A percentile compares a stretch with the other conserved stretches of the same genome.
These are phyloP conservation scores for Collybiopsis confluens DNA, from an alignment of 768 basidiomycete species.

Conservation along the genomic window DNA sequence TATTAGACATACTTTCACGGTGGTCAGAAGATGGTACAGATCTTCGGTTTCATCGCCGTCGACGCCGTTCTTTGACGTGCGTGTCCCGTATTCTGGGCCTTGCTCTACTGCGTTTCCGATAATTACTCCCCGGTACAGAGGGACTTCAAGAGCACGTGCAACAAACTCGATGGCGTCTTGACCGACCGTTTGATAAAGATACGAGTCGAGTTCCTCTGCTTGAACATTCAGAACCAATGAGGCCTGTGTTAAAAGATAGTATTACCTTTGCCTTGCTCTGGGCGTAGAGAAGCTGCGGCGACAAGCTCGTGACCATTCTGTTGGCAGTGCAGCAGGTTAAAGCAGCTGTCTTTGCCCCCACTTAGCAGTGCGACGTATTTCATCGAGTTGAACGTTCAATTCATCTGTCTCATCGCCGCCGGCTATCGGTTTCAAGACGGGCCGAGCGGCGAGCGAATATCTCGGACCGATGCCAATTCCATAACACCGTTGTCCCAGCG, in stretches of 20 bases:
- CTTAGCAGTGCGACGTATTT: slow-evolving; percentile 93
- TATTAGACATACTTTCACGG: slow-evolving; percentile 60
- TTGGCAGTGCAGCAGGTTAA: slow-evolving; percentile 86
- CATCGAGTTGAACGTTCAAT: slow-evolving; percentile 49
- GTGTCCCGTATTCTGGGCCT: slow-evolving; percentile 80
- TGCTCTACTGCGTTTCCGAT: slow-evolving; percentile 76
- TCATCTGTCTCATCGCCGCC: too few relatives aligned
- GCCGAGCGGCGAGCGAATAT: too few relatives aligned
- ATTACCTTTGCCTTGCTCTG: slow-evolving; percentile 80
- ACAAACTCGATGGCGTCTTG: slow-evolving; percentile 89
- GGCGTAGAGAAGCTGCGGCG: slow-evolving; percentile 85
- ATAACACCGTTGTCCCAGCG: too few relatives aligned
- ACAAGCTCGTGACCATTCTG: slow-evolving; percentile 83
- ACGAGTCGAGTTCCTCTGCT: slow-evolving; percentile 96
- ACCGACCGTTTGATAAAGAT: slow-evolving; percentile 98
- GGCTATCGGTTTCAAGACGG: too few relatives aligned
- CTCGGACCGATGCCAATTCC: too few relatives aligned
- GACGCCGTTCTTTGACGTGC: slow-evolving; percentile 50
- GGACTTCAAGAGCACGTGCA: slow-evolving; percentile 80
- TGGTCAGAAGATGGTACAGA: slow-evolving; percentile 63
- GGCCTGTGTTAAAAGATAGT: slow-evolving; percentile 14
- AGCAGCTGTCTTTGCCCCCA: slow-evolving; percentile 97
- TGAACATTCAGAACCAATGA: slow-evolving; percentile 1
- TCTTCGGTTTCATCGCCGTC: slow-evolving; percentile 96
- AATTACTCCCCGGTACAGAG: slow-evolving; percentile 81